Evolutionary conservation across 176 grass and related monocot species (phyloP), one percentile per base, ranked within the genome.

Genomic region (Lolium multiflorum): DNA sequence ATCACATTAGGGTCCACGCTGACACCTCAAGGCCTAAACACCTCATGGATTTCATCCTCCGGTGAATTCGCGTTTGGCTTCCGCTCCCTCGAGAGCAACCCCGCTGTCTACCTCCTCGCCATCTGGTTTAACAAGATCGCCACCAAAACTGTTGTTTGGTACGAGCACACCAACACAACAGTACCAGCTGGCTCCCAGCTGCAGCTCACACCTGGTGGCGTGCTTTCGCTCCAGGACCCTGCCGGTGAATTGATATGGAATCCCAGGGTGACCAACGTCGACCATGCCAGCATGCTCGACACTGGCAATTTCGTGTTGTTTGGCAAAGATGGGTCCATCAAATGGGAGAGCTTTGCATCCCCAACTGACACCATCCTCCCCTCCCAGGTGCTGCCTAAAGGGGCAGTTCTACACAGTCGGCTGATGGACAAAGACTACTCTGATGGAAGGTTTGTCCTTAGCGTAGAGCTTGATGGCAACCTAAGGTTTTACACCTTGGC

Each of bases 281-380:
- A 77, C 38, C 83, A 84, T 5, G 80, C 80, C 35, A 68, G 54
- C 50, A 81, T 91, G 89, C 81, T 84, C 14, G 75, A 91, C 65
- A 88, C 76, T 2, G 89, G 85, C 14, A 84, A 88, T 67, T 91
- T 91, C 22, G 46, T 91, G 11, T 56, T 91, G 7, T 75, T 20
- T 15, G 55, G 35, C 22, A 25, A 81, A 21, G 24, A 80, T 37
- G 65, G 55, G 2, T 66, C 76, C 14, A 11, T 47, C 8, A 35
- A 7, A 8, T 91, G 89, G 89, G n/a, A 80, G 38, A 91, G 82
- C 78, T 91, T 91, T 43, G 59, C 24, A 28, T 1, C 2, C 14
- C 90, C 90, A 10, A 7, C 68, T 5, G 90, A 91, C 86, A 91
- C 90, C 50, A 62, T 91, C 46, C 72, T 91, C 76, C 90, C 86